Evolutionary conservation across 768 basidiomycete species (phyloP).

Genomic region (Leccinum subgranulosum): DNA sequence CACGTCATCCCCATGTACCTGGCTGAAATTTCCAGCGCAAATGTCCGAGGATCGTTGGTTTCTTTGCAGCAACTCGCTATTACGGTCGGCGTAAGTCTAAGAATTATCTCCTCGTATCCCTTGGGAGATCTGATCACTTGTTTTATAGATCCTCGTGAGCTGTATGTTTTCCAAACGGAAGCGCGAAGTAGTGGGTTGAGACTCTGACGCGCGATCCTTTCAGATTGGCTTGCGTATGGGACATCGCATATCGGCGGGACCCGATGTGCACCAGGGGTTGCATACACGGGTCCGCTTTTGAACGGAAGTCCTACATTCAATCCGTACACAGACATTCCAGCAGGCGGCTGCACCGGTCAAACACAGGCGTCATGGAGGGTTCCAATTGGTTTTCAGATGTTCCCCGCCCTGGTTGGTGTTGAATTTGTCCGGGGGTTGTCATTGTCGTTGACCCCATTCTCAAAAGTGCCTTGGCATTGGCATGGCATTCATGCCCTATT

Average conservation of each 20-base stretch:
- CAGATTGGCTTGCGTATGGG: slow-evolving; percentile 33
- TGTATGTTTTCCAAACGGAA: slow-evolving; percentile 18
- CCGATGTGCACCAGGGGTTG: slow-evolving; percentile 25
- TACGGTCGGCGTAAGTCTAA: slow-evolving; percentile 31
- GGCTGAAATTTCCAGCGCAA: slow-evolving; percentile 39
- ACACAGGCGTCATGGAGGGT: slow-evolving; percentile 33
- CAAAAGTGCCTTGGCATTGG: slow-evolving; percentile 29
- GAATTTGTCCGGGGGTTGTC: background rate
- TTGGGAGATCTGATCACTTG: background rate
- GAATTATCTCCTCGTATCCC: background rate
- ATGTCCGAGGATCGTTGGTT: slow-evolving; percentile 36
- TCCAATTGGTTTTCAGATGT: slow-evolving; percentile 36
- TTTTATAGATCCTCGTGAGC: slow-evolving; percentile 28
- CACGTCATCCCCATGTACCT: slow-evolving; percentile 33
- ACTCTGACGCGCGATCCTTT: background rate
- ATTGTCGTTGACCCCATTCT: background rate
- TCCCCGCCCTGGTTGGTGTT: slow-evolving; percentile 35
- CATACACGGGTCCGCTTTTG: slow-evolving; percentile 30
- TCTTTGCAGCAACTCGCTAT: slow-evolving; percentile 36
- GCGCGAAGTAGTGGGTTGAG: background rate
- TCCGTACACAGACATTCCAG: slow-evolving; percentile 28
- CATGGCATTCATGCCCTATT: slow-evolving; percentile 38
- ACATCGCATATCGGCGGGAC: slow-evolving; percentile 35
- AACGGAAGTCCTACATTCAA: slow-evolving; percentile 32
- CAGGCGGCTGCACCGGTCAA: slow-evolving; percentile 31